Base-by-base conservation (phyloP, 805 yeast genomes). In the Myxozyma melibiosi region DNA sequence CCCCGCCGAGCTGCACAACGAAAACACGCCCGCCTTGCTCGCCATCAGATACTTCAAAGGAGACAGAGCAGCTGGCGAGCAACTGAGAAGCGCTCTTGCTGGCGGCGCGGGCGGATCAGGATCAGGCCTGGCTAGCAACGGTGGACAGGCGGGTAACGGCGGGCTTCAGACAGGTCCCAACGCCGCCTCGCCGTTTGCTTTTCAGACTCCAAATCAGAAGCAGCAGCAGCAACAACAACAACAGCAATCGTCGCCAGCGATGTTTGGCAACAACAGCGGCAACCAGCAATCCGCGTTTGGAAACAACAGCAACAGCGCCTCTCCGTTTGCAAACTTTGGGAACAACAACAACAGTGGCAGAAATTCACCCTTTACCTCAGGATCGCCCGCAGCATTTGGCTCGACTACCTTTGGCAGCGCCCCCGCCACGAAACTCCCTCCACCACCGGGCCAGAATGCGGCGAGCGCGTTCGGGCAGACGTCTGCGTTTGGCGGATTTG, bases 41-140 rank as follows among this genome's bases (percentile, higher is more conserved):
- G 57, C 60, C 14, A 45, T 52, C 13, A 27, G 42, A 25, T 46
- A 27, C 18, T 28, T 56, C 16, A 41, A 52, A 44, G 60, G 60
- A n/a, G 51, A 55, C 24, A 25, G 28, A 14, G 16, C 38, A 33
- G 58, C 42, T n/a, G 11, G n/a, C n/a, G 41, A 37, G 3, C 28
- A 38, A 24, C 18, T 55, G 18, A 24, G 27, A 27, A 18, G 38
- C 25, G 39, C 31, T 39, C 27, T 44, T 34, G 40, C 27, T 33
- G 27, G 13, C 3, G 38, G n/a, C 20, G 3, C 11, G 5, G 41
- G 34, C 20, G 38, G 16, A 7, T 11, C 22, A 24, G 47, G n/a
- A n/a, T n/a, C 25, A 25, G 27, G 24, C 1, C 9, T n/a, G 6
- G 22, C 22, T 3, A n/a, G 37, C 13, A 3, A 8, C 3, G 9